Evolutionary conservation across 2,329 filamentous ascomycete genomes (phyloP).

Genomic region (Pestalotiopsis sp.): DNA sequence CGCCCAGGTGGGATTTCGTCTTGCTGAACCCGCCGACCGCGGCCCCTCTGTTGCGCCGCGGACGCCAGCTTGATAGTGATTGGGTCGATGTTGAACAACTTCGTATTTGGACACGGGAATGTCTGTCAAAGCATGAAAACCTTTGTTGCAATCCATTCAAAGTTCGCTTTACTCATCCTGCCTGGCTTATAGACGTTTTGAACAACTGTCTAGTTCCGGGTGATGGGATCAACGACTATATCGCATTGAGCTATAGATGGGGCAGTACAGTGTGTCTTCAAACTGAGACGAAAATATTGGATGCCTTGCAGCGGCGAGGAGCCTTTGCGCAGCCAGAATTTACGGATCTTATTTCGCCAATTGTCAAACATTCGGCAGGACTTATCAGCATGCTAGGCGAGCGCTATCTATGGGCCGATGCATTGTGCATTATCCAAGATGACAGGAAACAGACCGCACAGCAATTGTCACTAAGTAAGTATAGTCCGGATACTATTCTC

Average conservation of each 20-base stretch:
- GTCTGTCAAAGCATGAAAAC: neutral
- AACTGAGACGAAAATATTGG: neutral
- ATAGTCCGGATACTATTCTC: neutral
- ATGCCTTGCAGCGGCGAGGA: neutral
- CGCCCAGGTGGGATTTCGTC: neutral
- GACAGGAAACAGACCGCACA: neutral
- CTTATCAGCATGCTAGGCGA: neutral
- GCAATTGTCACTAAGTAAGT: neutral
- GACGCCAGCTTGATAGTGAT: neutral
- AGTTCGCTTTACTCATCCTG: neutral
- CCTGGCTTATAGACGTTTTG: conserved; percentile 5
- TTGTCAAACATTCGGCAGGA: neutral
- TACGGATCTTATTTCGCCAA: neutral
- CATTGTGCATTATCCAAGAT: conserved; percentile 12
- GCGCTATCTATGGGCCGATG: conserved; percentile 11
- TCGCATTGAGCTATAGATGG: conserved; percentile 8
- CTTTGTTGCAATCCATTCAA: conserved; percentile 3
- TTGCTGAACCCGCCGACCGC: neutral
- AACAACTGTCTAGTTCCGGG: conserved; percentile 1
- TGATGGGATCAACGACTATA: neutral
- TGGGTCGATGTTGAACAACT: conserved; percentile 7
- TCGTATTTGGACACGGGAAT: neutral
- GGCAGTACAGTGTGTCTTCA: neutral
- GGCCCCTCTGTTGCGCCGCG: neutral
- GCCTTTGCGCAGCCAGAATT: neutral